Conservation (phyloP, 345 rosid genomes). For the Atalantia buxifolia region DNA sequence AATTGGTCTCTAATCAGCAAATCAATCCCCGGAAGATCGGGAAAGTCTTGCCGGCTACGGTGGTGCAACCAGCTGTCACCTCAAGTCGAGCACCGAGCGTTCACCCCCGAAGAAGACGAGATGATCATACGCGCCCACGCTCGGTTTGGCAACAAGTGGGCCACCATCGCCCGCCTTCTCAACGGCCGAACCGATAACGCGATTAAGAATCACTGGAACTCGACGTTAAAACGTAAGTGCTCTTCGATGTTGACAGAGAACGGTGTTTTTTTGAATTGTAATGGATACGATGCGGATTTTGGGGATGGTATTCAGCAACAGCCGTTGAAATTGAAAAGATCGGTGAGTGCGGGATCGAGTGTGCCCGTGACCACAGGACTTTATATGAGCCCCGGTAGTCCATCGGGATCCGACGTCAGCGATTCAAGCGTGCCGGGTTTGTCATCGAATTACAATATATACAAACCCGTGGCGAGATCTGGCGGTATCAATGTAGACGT, state of each 20-base stretch:
- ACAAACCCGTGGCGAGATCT: constrained; percentile 50
- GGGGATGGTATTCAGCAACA: constrained; percentile 23
- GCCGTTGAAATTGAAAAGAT: constrained; percentile 75
- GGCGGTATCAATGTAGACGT: constrained; percentile 37
- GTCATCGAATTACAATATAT: constrained; percentile 32
- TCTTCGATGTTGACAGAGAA: constrained; percentile 35
- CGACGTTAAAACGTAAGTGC: constrained; percentile 84
- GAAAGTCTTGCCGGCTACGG: constrained; percentile 82
- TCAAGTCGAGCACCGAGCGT: constrained; percentile 85
- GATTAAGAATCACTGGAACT: constrained; percentile 95
- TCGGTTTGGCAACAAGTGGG: constrained; percentile 92
- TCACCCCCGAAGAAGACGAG: constrained; percentile 71
- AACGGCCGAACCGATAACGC: constrained; percentile 94
- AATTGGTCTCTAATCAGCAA: constrained; percentile 96
- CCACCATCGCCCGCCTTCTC: constrained; percentile 86
- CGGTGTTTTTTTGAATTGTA: constrained; percentile 23
- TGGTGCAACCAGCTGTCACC: constrained; percentile 99
- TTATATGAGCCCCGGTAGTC: constrained; percentile 69
- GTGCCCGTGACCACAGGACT: constrained; percentile 49
- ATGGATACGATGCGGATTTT: constrained; percentile 56
- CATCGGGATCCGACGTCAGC: constrained; percentile 78
- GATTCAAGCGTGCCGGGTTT: constrained; percentile 53
- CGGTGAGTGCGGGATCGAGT: constrained; percentile 60
- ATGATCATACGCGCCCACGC: constrained; percentile 80
- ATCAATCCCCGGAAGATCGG: constrained; percentile 92